A percentile compares a stretch with the other conserved stretches of the same genome.
Evolutionary conservation across 371 early-diverging fungal species (phyloP).

Genomic region (Syncephalastrum sp.): DNA sequence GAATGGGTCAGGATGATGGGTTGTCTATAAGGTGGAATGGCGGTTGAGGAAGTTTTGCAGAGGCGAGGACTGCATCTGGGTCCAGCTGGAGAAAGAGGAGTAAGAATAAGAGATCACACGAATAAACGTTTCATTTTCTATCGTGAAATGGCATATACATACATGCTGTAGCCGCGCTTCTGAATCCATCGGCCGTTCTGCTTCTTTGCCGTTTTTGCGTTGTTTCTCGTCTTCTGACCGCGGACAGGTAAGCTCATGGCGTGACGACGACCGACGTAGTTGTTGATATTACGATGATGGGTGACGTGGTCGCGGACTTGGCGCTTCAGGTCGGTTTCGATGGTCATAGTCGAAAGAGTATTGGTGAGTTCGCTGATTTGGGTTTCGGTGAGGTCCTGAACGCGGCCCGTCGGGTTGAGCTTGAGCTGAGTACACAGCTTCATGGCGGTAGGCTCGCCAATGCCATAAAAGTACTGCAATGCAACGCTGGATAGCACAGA

Average conservation of each 20-base stretch:
- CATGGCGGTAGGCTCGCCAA: slow-evolving; percentile 77
- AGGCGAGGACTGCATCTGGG: slow-evolving; percentile 15
- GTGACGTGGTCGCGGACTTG: slow-evolving; percentile 77
- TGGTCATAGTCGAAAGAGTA: slow-evolving; percentile 83
- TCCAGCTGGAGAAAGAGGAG: slow-evolving; percentile 9
- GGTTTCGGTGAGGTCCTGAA: slow-evolving; percentile 82
- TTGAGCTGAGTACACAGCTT: slow-evolving; percentile 77
- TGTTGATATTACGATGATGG: slow-evolving; percentile 79
- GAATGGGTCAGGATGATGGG: too few species aligned
- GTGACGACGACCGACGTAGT: slow-evolving; percentile 85
- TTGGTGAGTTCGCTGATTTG: slow-evolving; percentile 86
- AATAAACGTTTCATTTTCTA: not conserved
- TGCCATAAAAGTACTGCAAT: slow-evolving; percentile 90
- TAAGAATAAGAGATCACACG: not conserved
- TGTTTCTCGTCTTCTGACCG: slow-evolving; percentile 88
- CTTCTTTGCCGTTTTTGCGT: slow-evolving; percentile 85
- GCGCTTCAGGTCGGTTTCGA: slow-evolving; percentile 88
- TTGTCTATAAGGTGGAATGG: too few species aligned
- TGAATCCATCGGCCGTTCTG: slow-evolving; percentile 71
- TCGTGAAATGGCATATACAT: slow-evolving; percentile 10
- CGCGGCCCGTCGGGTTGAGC: slow-evolving; percentile 75
- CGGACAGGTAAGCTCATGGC: slow-evolving; percentile 88
- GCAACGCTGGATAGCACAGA: slow-evolving; percentile 27
- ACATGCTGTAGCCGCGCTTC: slow-evolving; percentile 45
- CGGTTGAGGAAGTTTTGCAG: slow-evolving; percentile 15